phyloP scores from a whole-genome alignment of 2,329 filamentous ascomycete genomes.

The Graphilbum fragrans region DNA sequence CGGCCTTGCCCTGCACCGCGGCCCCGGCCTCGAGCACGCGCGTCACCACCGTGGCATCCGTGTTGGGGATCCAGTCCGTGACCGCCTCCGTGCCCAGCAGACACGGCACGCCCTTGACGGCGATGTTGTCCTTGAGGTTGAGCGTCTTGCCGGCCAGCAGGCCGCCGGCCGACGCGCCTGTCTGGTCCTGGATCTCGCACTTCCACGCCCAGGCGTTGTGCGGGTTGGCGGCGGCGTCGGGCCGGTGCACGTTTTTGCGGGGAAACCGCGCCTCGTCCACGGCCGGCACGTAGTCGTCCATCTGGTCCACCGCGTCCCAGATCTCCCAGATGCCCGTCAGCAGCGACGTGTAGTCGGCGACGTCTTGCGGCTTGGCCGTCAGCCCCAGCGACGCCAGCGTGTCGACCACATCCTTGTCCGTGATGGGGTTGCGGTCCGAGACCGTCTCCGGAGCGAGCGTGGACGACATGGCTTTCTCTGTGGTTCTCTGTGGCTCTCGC shows the following conservation, averaged over 20 bases:
- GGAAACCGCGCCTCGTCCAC: conserved; percentile 8
- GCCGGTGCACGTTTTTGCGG: conserved; percentile 18
- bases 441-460: conserved; percentile 2
- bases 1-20: conserved; percentile 27
- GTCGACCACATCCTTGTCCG: not conserved
- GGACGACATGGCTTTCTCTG: conserved; percentile 2
- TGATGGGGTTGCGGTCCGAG: conserved; percentile 2
- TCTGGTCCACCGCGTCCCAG: not conserved
- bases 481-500: too few species aligned
- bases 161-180: conserved; percentile 9
- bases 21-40: conserved; percentile 28
- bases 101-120: conserved; percentile 29
- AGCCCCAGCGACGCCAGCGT: not conserved
- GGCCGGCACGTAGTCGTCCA: conserved; percentile 19
- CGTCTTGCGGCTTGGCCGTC: not conserved
- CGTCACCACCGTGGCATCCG: conserved; percentile 31
- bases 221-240: conserved; percentile 19
- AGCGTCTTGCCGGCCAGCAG: conserved; percentile 27
- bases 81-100: conserved; percentile 28
- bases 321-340: not conserved
- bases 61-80: conserved; percentile 22
- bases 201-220: conserved; percentile 30
- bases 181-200: conserved; percentile 21
- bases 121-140: conserved; percentile 35
- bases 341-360: not conserved